Conservation (phyloP, 352 stramenopile genomes). For the Discostella stelligera region DNA sequence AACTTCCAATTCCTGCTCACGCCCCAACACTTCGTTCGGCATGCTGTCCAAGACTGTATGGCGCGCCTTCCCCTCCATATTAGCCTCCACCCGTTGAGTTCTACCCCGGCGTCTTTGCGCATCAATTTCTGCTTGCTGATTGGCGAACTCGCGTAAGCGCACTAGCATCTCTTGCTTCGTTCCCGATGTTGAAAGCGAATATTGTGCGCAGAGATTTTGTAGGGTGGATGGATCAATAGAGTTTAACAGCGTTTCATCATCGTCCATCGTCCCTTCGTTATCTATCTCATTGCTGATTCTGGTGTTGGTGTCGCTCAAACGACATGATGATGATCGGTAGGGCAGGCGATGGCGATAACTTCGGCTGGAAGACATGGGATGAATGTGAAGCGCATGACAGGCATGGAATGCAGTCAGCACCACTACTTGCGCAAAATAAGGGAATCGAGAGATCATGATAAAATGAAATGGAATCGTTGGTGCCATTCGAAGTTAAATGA, state of each 20-base stretch:
- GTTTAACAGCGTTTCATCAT: conserved; percentile 58
- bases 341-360: too few relatives aligned
- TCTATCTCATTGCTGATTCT: background rate
- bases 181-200: conserved; percentile 53
- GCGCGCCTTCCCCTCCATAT: conserved; percentile 58
- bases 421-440: background rate
- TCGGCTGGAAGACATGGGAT: background rate
- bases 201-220: conserved; percentile 65
- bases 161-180: conserved; percentile 65
- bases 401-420: background rate
- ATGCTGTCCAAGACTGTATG: conserved; percentile 56
- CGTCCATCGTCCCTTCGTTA: background rate
- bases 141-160: conserved; percentile 57
- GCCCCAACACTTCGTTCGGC: conserved; percentile 17
- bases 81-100: conserved; percentile 53
- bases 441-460: background rate
- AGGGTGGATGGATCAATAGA: conserved; percentile 55
- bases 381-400: background rate
- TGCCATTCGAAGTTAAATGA: too few relatives aligned
- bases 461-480: too few relatives aligned
- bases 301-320: background rate
- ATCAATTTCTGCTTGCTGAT: conserved; percentile 59
- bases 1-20: conserved; percentile 33
- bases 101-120: conserved; percentile 32
- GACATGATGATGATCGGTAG: background rate